A percentile compares a stretch with the other conserved stretches of the same genome.
Conservation (phyloP, 148 eudicot species). For the Diospyros lotus region DNA sequence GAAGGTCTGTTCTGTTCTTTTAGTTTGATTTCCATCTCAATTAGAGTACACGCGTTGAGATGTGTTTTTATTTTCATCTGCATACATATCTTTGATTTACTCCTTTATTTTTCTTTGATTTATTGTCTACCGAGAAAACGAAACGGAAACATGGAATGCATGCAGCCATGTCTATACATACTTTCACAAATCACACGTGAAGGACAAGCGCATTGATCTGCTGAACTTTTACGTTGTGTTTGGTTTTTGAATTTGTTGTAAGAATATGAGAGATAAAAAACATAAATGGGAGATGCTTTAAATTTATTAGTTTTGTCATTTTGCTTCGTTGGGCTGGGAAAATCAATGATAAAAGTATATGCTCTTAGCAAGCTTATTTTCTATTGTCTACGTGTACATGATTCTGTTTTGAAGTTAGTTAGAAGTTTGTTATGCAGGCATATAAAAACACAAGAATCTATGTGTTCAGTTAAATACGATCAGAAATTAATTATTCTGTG, state of each 20-base stretch:
- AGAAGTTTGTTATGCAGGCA: no score
- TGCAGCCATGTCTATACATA: no score
- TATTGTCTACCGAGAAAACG: no score
- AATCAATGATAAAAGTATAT: not conserved
- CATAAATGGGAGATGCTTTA: not conserved
- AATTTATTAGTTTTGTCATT: not conserved
- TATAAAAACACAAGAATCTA: no score
- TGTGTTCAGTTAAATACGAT: no score
- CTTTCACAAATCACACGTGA: no score
- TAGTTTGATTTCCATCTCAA: not conserved
- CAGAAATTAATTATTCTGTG: no score
- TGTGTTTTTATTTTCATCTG: not conserved
- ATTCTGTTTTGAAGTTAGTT: no score
- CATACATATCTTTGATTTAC: not conserved
- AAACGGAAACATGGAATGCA: no score
- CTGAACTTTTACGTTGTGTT: not conserved
- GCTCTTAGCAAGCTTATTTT: no score
- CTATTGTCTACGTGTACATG: no score
- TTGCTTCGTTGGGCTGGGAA: not conserved
- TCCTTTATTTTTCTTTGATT: no score
- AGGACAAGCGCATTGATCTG: not conserved
- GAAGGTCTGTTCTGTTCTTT: constrained; percentile 52
- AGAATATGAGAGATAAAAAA: not conserved
- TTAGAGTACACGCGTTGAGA: not conserved
- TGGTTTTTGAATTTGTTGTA: not conserved